Base-by-base conservation (phyloP, 2,329 filamentous ascomycete species). In the Colletotrichum sp. region DNA sequence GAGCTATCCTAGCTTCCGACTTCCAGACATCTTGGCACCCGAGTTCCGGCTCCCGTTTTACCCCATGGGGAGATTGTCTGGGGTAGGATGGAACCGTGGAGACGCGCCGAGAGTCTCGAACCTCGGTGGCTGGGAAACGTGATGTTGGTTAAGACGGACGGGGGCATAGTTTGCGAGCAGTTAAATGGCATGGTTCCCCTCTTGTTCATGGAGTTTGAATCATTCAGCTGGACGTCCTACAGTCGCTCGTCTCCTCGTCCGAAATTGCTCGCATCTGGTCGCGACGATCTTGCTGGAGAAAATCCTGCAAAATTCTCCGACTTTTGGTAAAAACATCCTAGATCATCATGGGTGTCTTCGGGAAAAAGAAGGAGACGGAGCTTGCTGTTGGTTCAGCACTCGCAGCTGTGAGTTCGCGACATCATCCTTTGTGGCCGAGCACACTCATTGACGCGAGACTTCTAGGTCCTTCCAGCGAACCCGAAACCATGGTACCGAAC, bases 401-500 rank as follows among this genome's bases (percentile, higher is more conserved):
- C 2, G 55, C 71, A 36, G 71, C 28, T 28, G 55, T 72, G 18
- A 9, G 28, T 6, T 26, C 21, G 3, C 15, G 2, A 9, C 12
- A 32, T 5, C 4, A 1, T 18, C 15, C 15, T 30, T 26, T 30
- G 15, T 10, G 8, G 12, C 6, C 10, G 24, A 39, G 16, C 13
- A 21, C 13, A 7, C 1, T 18, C 15, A 67, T 18, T 39, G 24
- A 65, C 36, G 5, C 3, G 5, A 28, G 15, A 18, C 9, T 21
- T 66, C 30, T 34, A 82, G 80, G 81, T 88, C 5, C 81, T 89
- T 3, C 87, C 87, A 16, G 69, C 84, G n/a, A 82, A 86, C 67
- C 78, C 82, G 26, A 83, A 81, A 39, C 82, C 82, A n/a, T 89
- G 88, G 88, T 88, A 84, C 70, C 81, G 82, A 9, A 81, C 82